Base-by-base conservation (phyloP, 257 asterid genomes). In the Solanum sparsipilum region DNA sequence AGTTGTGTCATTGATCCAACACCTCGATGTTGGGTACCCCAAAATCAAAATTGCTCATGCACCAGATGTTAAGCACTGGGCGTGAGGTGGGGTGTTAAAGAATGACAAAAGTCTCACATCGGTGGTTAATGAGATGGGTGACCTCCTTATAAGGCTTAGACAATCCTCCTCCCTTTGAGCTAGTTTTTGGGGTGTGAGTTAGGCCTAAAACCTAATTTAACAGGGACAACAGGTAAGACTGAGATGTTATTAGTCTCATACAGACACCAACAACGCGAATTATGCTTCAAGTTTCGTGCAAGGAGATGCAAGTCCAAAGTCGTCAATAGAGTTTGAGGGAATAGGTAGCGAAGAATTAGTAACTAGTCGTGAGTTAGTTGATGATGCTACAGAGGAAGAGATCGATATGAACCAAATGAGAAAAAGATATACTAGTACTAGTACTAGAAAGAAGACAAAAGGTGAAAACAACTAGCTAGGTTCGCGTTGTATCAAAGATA, bases 211-310 rank as follows among this genome's bases (percentile, higher is more conserved):
- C 34, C 34, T 32, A 32, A 32, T 32, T 32, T 32, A 32, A 32
- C 4, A 32, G 34, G 34, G 98, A 9, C 76, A 90, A 23, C 93
- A 96, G 44, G 88, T 94, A 86, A 96, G 92, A 87, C 96, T 96
- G 13, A 94, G 87, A 70, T 95, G 92, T 91, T 90, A 94, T 84
- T 94, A 95, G 79, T 90, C 89, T 88, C 98, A 94, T 89, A 92
- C 85, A 86, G 96, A 92, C 73, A 20, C 70, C 16, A 35, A 35
- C 67, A 85, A 58, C 75, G 74, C 68, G 58, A 92, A 90, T 87
- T 91, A 96, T 34, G 89, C 95, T 46, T 91, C 94, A 0, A 93
- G 95, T 87, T 85, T 87, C 84, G 89, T 87, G 13, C 75, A 85
- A 88, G 95, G 91, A 74, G 87, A 87, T 86, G 91, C 72, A 27